Evolutionary conservation across 305 asterid genomes (phyloP), one percentile per base, ranked within the genome.

Genomic region (Fraxinus greggii): DNA sequence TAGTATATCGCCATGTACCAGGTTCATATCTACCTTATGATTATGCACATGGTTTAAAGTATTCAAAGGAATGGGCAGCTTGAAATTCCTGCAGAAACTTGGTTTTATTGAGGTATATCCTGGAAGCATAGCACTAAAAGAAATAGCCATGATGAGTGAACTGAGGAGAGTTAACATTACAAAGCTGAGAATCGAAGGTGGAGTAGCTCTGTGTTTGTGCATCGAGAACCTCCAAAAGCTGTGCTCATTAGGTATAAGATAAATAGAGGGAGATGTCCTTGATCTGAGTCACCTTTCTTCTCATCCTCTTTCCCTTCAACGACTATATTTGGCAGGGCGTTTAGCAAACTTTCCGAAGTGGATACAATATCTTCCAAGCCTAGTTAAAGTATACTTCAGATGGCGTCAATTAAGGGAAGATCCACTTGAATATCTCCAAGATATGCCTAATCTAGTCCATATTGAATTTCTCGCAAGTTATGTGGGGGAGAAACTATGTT

Each of bases 161-260:
- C 80, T 88, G 32, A 81, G 84, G 82, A 79, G 85, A 79, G 35
- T 86, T 12, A 5, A 78, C 33, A 82, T 88, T n/a, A 63, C 85
- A 12, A 82, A 80, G 75, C 45, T 88, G 80, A 85, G 82, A 78
- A 79, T 26, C 10, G 40, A 83, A 79, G 80, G 79, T 17, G 78
- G 83, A 21, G 75, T 54, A 59, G 83, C 63, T 38, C 28, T 83
- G 15, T 31, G 48, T 40, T 83, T 83, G 67, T 83, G 83, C 74
- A 35, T 83, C 19, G 80, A 65, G 77, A 79, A 79, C 32, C 79
- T 83, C 54, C 32, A 24, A 36, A 51, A 63, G 24, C 75, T 83
- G 10, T 77, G 79, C 23, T 83, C 80, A 1, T 24, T 83, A 56
- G 15, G 32, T 59, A 48, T 79, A 13, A 26, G 19, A 56, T 28